These are phyloP conservation scores for Schwanniomyces vanrijiae DNA, from an alignment of 805 yeast species.

Conservation along the genomic window DNA sequence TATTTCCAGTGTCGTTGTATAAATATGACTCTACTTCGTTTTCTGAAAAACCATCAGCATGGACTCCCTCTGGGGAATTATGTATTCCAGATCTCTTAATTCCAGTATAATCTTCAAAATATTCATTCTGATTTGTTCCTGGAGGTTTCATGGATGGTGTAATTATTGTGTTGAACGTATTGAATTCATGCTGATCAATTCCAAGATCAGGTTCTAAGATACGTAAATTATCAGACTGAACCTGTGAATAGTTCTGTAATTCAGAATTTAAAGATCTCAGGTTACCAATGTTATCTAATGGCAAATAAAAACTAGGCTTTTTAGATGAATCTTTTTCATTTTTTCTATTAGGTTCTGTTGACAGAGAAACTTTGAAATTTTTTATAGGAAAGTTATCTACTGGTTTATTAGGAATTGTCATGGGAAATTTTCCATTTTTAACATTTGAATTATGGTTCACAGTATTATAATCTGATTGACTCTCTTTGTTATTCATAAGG, in stretches of 20 bases:
- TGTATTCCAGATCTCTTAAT: not conserved
- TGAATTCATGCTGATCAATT: slow-evolving; percentile 6
- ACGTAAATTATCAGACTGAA: slow-evolving; percentile 10
- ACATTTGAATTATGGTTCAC: not conserved
- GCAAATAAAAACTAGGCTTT: slow-evolving; percentile 27
- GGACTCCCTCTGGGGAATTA: not conserved
- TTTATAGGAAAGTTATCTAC: not conserved
- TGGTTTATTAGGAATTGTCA: slow-evolving; percentile 1
- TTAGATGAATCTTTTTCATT: slow-evolving; percentile 7
- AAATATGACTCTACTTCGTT: slow-evolving; percentile 2
- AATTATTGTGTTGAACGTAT: slow-evolving; percentile 11
- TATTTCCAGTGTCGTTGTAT: not conserved
- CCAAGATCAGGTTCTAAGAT: slow-evolving; percentile 15
- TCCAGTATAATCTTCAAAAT: slow-evolving; percentile 8
- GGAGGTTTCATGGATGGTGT: slow-evolving; percentile 38
- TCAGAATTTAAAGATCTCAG: not conserved
- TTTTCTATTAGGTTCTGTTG: not conserved
- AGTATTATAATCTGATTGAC: not conserved
- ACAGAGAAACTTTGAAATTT: not conserved
- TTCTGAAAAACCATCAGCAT: not conserved
- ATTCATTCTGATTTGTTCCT: slow-evolving; percentile 14
- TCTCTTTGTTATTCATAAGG: not conserved
- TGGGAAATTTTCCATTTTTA: not conserved
- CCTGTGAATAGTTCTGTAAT: not conserved
- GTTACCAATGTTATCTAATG: slow-evolving; percentile 23